Base-by-base conservation (phyloP, 73 alveolate genomes). In the Paramecium primaurelia region DNA sequence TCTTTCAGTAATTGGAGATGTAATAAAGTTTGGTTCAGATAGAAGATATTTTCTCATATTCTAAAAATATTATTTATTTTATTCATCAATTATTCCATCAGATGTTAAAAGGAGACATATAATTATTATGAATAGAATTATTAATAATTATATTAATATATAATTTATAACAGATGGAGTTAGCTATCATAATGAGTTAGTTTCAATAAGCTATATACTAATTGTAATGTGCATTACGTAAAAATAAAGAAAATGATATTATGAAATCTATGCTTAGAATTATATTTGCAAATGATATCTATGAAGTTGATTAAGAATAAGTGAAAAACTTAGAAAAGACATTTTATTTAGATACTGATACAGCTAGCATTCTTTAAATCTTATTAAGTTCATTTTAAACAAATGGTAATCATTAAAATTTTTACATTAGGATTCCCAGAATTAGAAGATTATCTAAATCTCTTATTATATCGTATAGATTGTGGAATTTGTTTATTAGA, bases 121-220 rank as follows among this genome's bases (percentile, higher is more conserved):
- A 54, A 54, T 54, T 54, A n/a, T 54, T 54, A 54, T 54, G 32
- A 54, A 54, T 54, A 54, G 69, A 54, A 54, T 54, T 54, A 54
- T 54, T 54, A 54, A 54, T 54, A 54, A 54, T 54, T 54, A 54
- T 54, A 54, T n/a, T 54, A 54, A 54, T 54, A 54, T 54, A 54
- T 54, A 54, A 54, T 54, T 54, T 54, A 54, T 54, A 54, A 54
- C 69, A 54, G 69, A 80, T 80, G 91, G 91, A 80, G 30, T 28
- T 80, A 32, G 91, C 73, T 11, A 80, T 80, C 25, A 42, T 47
- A 6, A 80, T 80, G 91, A 80, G 91, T 80, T 47, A 80, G 30
- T 80, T 80, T 49, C 58, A 80, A 80, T 44, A 80, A 47, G 91
- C 91, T 9, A 49, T 80, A 6, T 45, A 32, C 25, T 44, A 80